These are phyloP conservation scores for Ceratobasidium sp. DNA, from an alignment of 1,284 basidiomycete genomes.

Conservation along the genomic window DNA sequence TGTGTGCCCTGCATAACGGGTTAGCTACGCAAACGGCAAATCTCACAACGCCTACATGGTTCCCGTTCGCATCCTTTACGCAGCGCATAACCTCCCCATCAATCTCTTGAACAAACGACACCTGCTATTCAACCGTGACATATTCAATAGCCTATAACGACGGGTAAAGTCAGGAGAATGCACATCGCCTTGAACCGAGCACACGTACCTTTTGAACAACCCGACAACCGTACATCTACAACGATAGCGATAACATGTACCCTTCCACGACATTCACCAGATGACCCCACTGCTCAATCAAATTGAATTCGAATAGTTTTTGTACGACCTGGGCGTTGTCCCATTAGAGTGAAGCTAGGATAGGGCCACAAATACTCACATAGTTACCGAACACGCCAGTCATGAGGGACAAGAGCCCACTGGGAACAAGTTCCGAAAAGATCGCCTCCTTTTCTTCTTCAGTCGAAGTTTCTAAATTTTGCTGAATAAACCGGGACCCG, in stretches of 20 bases:
- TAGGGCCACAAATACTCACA: constrained; percentile 59
- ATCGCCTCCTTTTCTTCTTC: constrained; percentile 82
- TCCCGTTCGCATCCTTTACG: constrained; percentile 93
- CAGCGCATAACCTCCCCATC: constrained; percentile 85
- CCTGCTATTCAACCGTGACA: constrained; percentile 81
- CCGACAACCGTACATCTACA: constrained; percentile 97
- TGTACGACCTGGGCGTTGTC: constrained; percentile 78
- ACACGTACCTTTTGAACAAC: constrained; percentile 80
- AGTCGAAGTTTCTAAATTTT: constrained; percentile 79
- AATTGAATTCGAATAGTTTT: constrained; percentile 93
- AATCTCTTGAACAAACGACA: constrained; percentile 79
- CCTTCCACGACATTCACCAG: constrained; percentile 83
- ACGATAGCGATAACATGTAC: constrained; percentile 79
- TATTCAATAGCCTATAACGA: constrained; percentile 80
- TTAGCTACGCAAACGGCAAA: not conserved
- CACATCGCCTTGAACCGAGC: not conserved
- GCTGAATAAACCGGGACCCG: constrained; percentile 90
- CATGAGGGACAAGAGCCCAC: constrained; percentile 80
- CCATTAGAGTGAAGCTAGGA: constrained; percentile 23
- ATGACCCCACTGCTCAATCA: constrained; percentile 75
- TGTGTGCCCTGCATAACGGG: constrained; percentile 72
- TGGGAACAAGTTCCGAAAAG: constrained; percentile 92
- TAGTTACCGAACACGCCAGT: constrained; percentile 99
- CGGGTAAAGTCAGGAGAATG: constrained; percentile 33
- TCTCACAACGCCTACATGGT: constrained; percentile 74